A percentile compares a stretch with the other conserved stretches of the same genome.
phyloP scores from a whole-genome alignment of 768 basidiomycete genomes.

The Russula lepida region DNA sequence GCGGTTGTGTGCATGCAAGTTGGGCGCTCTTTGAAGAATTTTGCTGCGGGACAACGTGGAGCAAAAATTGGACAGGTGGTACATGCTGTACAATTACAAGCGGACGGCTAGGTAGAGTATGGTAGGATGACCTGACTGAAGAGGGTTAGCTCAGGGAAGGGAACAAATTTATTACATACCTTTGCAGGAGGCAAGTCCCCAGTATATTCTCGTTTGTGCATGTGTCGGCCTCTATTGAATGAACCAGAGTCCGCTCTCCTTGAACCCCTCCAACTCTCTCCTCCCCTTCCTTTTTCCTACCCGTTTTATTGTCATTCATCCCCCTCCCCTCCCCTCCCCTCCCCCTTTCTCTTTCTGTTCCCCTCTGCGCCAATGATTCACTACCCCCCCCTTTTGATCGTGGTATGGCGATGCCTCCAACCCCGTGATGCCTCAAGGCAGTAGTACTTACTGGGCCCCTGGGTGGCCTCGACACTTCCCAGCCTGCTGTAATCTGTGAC shows the following conservation, averaged over 20 bases:
- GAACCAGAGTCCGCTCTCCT: too few species aligned
- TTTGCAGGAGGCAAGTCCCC: neutral
- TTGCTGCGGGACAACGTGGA: neutral
- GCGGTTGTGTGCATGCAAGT: slow-evolving; percentile 11
- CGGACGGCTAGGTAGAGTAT: too few species aligned
- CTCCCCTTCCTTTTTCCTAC: too few species aligned
- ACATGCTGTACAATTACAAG: too few species aligned
- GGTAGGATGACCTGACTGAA: neutral
- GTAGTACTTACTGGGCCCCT: slow-evolving; percentile 7
- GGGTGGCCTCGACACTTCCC: neutral
- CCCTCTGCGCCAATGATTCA: slow-evolving; percentile 6
- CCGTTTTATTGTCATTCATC: too few species aligned
- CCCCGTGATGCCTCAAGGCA: too few species aligned
- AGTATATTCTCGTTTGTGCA: slow-evolving; percentile 3
- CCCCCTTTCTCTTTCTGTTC: too few species aligned
- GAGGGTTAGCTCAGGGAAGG: neutral
- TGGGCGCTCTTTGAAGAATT: slow-evolving; percentile 3
- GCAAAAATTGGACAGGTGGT: neutral
- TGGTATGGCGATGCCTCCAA: neutral
- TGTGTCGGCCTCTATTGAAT: too few species aligned
- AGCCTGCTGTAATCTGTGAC: slow-evolving; percentile 13
- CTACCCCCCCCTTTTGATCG: slow-evolving; percentile 10
- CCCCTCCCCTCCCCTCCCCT: too few species aligned
- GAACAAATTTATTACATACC: too few species aligned
- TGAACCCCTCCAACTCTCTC: too few species aligned